phyloP scores from a whole-genome alignment of 257 asterid species.

The Gentiana straminea region DNA sequence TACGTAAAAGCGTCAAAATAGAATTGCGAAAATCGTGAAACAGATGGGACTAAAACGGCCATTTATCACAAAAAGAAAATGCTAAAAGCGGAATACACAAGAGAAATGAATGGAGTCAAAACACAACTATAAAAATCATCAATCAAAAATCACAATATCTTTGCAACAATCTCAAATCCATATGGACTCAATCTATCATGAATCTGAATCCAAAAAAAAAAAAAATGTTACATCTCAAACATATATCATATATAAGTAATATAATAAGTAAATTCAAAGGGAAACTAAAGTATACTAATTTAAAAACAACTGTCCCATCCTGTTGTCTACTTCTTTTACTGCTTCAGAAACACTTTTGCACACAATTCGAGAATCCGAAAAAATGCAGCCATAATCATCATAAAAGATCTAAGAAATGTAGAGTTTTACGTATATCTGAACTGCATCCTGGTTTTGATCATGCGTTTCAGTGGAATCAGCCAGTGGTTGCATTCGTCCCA shows the following conservation, averaged over 20 bases:
- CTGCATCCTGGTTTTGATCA: conserved; percentile 84
- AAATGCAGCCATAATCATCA: conserved; percentile 14
- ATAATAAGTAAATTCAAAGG: conserved; percentile 22
- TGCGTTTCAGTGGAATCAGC: conserved; percentile 79
- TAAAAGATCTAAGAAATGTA: background rate
- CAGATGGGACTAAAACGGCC: too few relatives aligned
- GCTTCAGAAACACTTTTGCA: conserved; percentile 21
- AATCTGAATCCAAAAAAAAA: too few relatives aligned
- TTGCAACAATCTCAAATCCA: too few relatives aligned
- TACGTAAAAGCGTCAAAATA: too few relatives aligned
- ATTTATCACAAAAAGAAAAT: too few relatives aligned
- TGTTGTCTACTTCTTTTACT: conserved; percentile 23
- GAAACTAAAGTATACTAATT: conserved; percentile 18
- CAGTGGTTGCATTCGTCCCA: conserved; percentile 99
- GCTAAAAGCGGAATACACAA: too few relatives aligned
- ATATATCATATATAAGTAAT: conserved; percentile 10
- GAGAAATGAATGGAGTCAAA: too few relatives aligned
- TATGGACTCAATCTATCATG: too few relatives aligned
- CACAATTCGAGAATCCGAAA: conserved; percentile 8
- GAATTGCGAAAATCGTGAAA: too few relatives aligned
- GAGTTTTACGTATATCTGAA: conserved; percentile 33
- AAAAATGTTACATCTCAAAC: conserved; percentile 31
- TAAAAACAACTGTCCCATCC: conserved; percentile 21
- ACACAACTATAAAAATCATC: too few relatives aligned
- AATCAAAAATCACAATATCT: too few relatives aligned